Base-by-base conservation (phyloP, 2,329 filamentous ascomycete species). In the Fusarium chaquense region DNA sequence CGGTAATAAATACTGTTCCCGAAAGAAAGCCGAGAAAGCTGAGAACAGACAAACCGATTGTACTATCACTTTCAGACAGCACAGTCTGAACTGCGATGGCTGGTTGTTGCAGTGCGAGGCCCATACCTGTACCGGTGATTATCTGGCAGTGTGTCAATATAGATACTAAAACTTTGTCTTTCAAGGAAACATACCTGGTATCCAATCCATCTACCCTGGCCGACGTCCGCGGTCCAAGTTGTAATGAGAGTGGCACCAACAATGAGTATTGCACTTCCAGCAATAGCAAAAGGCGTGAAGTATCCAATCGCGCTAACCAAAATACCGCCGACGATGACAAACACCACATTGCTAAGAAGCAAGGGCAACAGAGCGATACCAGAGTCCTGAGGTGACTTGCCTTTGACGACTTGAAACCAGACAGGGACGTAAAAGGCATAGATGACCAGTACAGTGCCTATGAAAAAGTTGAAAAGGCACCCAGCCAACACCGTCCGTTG, bases 391-490 rank as follows among this genome's bases (percentile, higher is more conserved):
- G 65, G 36, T 0, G 64, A 64, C 3, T 64, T 67, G 0, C 65
- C 59, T 1, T 68, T 58, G 1, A 68, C 54, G 3, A 68, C 53
- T 13, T 68, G 65, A 13, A 68, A 65, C 65, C 65, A 68, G 0
- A 68, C 38, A 0, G 65, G 65, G 2, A 68, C 43, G 4, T 68
- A 68, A 9, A 68, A 68, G 1, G 65, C 8, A 40, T 60, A 68
- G 0, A 68, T 43, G 0, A 68, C 65, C 8, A 68, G 10, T 2
- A 60, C 41, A 1, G 59, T 65, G 2, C 65, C 45, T 5, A 53
- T 22, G 0, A 44, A 28, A 3, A 68, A 33, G 0, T 51, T 43
- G 2, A 51, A 49, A 0, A 68, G 22, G 5, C 53, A 62, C 0
- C 59, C 35, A 40, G 57, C 33, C 2, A 68, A 8, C 0, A 59